Base-by-base conservation (phyloP, 257 asterid genomes). In the Catharanthus roseus region DNA sequence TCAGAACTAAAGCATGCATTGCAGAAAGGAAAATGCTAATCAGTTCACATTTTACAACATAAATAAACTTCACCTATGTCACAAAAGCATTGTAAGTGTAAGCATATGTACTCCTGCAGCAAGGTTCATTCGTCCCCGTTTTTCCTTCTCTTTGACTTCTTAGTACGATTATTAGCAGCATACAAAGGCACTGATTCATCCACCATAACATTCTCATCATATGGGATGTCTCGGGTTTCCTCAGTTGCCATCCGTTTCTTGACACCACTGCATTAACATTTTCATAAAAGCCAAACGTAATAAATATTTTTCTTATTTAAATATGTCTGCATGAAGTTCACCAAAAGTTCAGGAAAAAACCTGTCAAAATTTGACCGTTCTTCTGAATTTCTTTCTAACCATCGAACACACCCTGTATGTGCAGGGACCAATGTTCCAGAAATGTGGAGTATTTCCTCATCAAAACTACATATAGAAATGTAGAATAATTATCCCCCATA, bases 371-470 rank as follows among this genome's bases (percentile, higher is more conserved):
- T 84, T 68, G 87, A 68, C 87, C 90, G 78, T 69, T 82, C 82
- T 28, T 83, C 87, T 75, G 75, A 38, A 76, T 93, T 83, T 72
- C 53, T 82, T 71, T 86, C 91, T 81, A 89, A 77, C 97, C 96
- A 89, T 49, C 75, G 80, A 42, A 86, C 83, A 60, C 85, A 78
- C 69, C 96, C 97, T 16, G 96, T 89, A 31, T 75, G 77, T 65
- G 70, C 78, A 71, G 86, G 88, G 69, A 66, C 67, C 77, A 91
- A 68, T 23, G 95, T 84, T 66, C 97, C 96, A 45, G 86, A 74
- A 50, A 89, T 79, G 75, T 91, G 99, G 61, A 95, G 89, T 66
- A 81, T 78, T 60, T 89, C 95, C 71, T 84, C 87, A 71, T 91
- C 93, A 77, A 86, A 91, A 79, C 98, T 90, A 75, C 80, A 85